phyloP scores from a whole-genome alignment of 768 basidiomycete genomes.

The Leccinum imitatum region DNA sequence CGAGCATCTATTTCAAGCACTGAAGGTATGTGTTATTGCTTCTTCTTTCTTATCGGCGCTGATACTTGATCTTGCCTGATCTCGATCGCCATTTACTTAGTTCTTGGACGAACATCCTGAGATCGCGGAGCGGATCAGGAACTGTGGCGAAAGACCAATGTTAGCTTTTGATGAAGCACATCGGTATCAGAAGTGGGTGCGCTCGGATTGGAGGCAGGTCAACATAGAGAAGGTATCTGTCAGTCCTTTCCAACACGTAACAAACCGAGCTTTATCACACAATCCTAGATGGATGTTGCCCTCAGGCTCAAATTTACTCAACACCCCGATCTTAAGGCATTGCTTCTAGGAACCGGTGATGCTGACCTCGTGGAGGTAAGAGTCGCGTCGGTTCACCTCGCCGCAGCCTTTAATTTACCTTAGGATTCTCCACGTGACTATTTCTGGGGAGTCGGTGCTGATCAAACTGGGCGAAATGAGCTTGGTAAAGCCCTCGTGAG shows the following conservation, averaged over 20 bases:
- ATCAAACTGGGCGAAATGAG: conserved; percentile 67
- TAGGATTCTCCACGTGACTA: conserved; percentile 75
- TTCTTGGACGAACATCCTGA: conserved; percentile 59
- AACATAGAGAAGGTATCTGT: conserved; percentile 58
- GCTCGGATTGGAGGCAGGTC: conserved; percentile 66
- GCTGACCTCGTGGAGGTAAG: conserved; percentile 67
- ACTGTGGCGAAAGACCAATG: conserved; percentile 59
- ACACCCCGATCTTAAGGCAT: conserved; percentile 54
- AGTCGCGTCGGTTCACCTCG: background rate
- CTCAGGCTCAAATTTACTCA: conserved; percentile 72
- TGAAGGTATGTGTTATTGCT: conserved; percentile 47
- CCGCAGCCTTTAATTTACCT: background rate
- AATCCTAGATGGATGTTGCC: conserved; percentile 60
- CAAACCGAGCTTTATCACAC: background rate
- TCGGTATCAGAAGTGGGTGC: conserved; percentile 57
- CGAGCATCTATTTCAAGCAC: conserved; percentile 76
- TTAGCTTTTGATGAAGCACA: conserved; percentile 68
- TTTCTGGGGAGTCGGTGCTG: conserved; percentile 75
- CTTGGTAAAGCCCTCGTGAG: conserved; percentile 70
- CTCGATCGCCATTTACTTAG: conserved; percentile 31
- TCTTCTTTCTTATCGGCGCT: background rate
- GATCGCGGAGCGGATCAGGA: conserved; percentile 69
- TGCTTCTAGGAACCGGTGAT: conserved; percentile 64
- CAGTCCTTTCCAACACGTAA: background rate
- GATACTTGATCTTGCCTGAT: background rate